Conservation (phyloP, 495 filamentous ascomycete species). For the Podospora sp. region DNA sequence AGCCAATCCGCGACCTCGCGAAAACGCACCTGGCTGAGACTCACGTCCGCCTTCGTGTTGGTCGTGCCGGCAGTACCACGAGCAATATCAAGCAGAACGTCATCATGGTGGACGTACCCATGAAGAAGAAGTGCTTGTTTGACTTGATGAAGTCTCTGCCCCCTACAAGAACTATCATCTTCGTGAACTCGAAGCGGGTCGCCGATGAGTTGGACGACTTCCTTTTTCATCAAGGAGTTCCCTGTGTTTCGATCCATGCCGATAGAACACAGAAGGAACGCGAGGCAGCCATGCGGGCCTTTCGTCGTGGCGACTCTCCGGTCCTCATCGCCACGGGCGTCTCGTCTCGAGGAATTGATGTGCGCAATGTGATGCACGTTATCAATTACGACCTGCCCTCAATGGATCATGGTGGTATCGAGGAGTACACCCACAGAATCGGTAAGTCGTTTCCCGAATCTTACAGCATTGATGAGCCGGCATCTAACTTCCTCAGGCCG, state of each 20-base stretch:
- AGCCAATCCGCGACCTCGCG: slow-evolving; percentile 72
- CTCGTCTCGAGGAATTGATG: slow-evolving; percentile 86
- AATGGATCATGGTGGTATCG: slow-evolving; percentile 74
- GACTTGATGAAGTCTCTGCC: slow-evolving; percentile 70
- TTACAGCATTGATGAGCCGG: background rate
- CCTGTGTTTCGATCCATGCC: slow-evolving; percentile 81
- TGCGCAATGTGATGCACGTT: slow-evolving; percentile 82
- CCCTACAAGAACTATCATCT: slow-evolving; percentile 83
- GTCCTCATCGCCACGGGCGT: slow-evolving; percentile 86
- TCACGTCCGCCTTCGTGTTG: slow-evolving; percentile 78
- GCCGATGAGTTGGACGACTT: slow-evolving; percentile 87
- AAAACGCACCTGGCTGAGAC: slow-evolving; percentile 69
- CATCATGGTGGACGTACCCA: slow-evolving; percentile 58
- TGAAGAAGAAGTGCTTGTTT: slow-evolving; percentile 70
- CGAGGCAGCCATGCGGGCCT: slow-evolving; percentile 88
- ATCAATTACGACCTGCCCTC: slow-evolving; percentile 90
- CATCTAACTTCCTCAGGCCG: slow-evolving; percentile 59
- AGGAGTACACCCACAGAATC: slow-evolving; percentile 93
- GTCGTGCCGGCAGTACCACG: slow-evolving; percentile 79
- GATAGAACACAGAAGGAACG: slow-evolving; percentile 90
- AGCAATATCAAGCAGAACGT: slow-evolving; percentile 78
- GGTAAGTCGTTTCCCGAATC: slow-evolving; percentile 52
- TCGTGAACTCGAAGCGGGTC: slow-evolving; percentile 76
- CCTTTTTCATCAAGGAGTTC: slow-evolving; percentile 75
- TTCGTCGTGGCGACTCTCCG: slow-evolving; percentile 71